Conservation (phyloP, 495 filamentous ascomycete species). For the Aspergillus conjunctus region DNA sequence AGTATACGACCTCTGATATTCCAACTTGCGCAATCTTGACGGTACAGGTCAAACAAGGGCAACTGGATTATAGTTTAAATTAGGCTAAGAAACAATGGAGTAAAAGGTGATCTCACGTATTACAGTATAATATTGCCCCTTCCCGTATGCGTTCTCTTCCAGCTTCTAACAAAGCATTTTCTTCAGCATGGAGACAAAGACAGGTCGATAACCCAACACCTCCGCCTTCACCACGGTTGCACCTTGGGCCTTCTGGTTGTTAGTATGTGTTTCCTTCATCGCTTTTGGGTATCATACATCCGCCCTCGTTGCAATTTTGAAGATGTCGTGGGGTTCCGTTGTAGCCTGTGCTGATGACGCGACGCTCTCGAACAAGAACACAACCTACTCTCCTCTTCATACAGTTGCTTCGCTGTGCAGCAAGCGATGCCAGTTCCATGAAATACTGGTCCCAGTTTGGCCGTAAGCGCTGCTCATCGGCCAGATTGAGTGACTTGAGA, state of each 20-base stretch:
- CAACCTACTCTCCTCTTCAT: constrained; percentile 97
- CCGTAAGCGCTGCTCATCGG: constrained; percentile 75
- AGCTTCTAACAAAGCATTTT: constrained; percentile 93
- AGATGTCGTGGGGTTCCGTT: constrained; percentile 91
- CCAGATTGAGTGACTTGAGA: constrained; percentile 69
- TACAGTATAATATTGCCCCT: constrained; percentile 82
- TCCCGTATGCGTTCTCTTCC: constrained; percentile 86
- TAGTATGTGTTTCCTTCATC: constrained; percentile 44
- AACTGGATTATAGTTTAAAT: constrained; percentile 45
- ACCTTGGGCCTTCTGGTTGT: constrained; percentile 60
- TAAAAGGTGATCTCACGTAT: constrained; percentile 59
- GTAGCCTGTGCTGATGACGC: constrained; percentile 96
- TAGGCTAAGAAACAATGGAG: constrained; percentile 1
- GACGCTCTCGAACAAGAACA: constrained; percentile 84
- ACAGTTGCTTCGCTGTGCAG: constrained; percentile 90
- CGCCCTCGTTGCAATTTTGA: constrained; percentile 89
- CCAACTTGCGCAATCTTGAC: constrained; percentile 98
- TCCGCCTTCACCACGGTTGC: constrained; percentile 71
- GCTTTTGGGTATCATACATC: constrained; percentile 60
- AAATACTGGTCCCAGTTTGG: constrained; percentile 99
- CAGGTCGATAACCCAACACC: constrained; percentile 81
- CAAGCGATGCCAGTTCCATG: constrained; percentile 91
- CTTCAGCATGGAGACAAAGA: constrained; percentile 93
- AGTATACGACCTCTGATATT: constrained; percentile 93
- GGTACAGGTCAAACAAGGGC: constrained; percentile 96